Evolutionary conservation across 2,329 filamentous ascomycete species (phyloP).

Genomic region (Fusarium floridanum): DNA sequence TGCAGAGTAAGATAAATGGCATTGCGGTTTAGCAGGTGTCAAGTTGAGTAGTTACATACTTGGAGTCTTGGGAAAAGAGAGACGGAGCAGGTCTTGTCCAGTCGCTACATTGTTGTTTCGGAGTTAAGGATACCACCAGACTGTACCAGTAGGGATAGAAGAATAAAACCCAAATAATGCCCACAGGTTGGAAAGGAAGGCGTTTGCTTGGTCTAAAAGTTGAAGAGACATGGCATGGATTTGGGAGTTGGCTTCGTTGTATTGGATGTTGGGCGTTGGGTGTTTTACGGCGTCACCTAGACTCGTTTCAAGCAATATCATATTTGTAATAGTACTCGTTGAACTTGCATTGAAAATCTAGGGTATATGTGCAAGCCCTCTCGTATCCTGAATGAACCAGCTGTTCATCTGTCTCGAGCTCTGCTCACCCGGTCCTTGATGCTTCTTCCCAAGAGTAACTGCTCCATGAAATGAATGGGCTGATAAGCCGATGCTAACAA

Average conservation of each 20-base stretch:
- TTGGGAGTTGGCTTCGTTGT: neutral
- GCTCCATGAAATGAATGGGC: neutral
- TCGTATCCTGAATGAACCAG: conserved; percentile 22
- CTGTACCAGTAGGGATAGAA: conserved; percentile 32
- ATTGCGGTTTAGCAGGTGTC: conserved; percentile 30
- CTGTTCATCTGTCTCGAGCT: conserved; percentile 12
- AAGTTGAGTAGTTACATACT: neutral
- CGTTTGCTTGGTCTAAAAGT: neutral
- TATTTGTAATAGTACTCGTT: neutral
- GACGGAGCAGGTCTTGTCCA: conserved; percentile 30
- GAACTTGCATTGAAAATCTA: conserved; percentile 31
- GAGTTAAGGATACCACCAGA: conserved; percentile 19
- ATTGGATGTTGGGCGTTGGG: neutral
- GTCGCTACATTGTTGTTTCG: conserved; percentile 26
- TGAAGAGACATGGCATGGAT: neutral
- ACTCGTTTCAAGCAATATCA: neutral
- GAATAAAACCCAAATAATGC: conserved; percentile 15
- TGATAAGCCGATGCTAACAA: neutral
- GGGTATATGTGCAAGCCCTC: conserved; percentile 36
- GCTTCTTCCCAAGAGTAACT: conserved; percentile 21
- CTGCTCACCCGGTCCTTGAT: conserved; percentile 11
- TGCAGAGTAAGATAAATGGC: conserved; percentile 52
- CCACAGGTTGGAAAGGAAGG: conserved; percentile 5
- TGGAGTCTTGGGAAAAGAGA: neutral
- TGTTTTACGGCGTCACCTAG: neutral